Evolutionary conservation across 75 land plant genomes (phyloP).

Genomic region (Cupressus sempervirens): DNA sequence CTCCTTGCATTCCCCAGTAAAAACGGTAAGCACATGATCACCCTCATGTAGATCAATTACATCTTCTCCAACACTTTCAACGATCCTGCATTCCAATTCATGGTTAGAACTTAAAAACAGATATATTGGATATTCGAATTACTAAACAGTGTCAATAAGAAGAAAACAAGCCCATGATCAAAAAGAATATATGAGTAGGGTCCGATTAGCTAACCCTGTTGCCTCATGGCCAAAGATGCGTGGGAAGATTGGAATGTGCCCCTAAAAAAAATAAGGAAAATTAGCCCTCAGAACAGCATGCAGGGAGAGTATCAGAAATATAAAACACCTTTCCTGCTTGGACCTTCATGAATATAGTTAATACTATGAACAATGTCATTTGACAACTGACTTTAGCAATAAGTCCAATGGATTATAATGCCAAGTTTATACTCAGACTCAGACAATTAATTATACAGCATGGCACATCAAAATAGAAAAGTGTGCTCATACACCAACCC

Average conservation of each 20-base stretch:
- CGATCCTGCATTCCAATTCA: conserved; percentile 43
- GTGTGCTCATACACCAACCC: not conserved
- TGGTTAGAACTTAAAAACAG: not conserved
- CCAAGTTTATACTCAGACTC: not conserved
- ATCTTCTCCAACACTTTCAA: conserved; percentile 87
- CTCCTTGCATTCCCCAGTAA: conserved; percentile 78
- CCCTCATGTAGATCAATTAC: conserved; percentile 75
- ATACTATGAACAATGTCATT: too few relatives aligned
- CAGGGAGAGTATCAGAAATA: too few relatives aligned
- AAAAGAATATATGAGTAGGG: too few relatives aligned
- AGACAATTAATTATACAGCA: not conserved
- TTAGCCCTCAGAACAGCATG: too few relatives aligned
- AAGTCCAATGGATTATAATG: too few relatives aligned
- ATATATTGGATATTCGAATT: not conserved
- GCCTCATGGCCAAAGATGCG: too few relatives aligned
- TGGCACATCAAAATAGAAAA: not conserved
- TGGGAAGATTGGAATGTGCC: too few relatives aligned
- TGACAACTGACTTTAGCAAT: not conserved
- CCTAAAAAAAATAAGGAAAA: too few relatives aligned
- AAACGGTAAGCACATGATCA: conserved; percentile 88
- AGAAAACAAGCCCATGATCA: too few relatives aligned
- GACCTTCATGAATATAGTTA: not conserved
- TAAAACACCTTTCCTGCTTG: too few relatives aligned
- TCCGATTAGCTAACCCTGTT: too few relatives aligned
- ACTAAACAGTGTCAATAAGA: not conserved